Evolutionary conservation across 257 asterid species (phyloP).

Genomic region (Leptodermis oblonga): DNA sequence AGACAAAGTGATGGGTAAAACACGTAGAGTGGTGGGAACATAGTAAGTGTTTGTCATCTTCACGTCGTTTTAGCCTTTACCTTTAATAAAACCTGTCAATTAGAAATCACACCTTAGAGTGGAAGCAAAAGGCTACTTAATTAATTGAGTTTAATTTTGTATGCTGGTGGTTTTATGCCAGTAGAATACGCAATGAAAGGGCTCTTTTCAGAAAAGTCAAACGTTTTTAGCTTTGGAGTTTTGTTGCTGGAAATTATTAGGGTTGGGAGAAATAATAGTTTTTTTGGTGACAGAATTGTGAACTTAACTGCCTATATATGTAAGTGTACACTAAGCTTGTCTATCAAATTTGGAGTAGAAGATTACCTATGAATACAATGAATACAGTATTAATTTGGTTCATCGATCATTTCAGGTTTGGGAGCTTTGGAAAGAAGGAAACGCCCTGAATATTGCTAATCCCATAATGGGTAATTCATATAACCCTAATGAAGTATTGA

Average conservation of each 20-base stretch:
- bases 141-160: background rate
- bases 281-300: background rate
- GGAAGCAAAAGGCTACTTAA: background rate
- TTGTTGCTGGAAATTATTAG: background rate
- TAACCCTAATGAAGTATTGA: slow-evolving; percentile 9
- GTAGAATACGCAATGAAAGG: background rate
- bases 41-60: background rate
- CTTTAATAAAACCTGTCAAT: no score
- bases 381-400: no score
- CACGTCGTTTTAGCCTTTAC: no score
- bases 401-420: slow-evolving; percentile 24
- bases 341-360: no score
- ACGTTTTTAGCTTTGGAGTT: slow-evolving; percentile 1
- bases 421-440: slow-evolving; percentile 27
- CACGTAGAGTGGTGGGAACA: background rate
- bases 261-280: background rate
- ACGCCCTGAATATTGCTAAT: slow-evolving; percentile 16
- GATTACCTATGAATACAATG: no score
- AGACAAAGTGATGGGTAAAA: background rate
- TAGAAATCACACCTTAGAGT: background rate
- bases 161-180: background rate
- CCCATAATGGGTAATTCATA: slow-evolving; percentile 15
- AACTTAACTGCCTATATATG: background rate
- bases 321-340: no score
- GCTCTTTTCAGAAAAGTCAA: slow-evolving; percentile 2